These are phyloP conservation scores for Gentiana dahurica DNA, from an alignment of 257 asterid species.

Conservation along the genomic window DNA sequence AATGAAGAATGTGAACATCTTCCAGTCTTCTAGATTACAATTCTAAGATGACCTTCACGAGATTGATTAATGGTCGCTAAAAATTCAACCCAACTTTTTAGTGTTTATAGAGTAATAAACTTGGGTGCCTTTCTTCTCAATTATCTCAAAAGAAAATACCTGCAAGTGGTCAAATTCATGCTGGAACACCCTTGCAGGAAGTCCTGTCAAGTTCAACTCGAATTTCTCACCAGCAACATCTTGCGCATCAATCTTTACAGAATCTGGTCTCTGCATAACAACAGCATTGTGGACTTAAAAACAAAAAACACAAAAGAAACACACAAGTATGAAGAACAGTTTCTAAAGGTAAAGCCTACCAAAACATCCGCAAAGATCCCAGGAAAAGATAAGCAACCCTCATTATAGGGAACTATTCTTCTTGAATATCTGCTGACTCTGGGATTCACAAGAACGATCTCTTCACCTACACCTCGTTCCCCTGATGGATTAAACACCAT, in stretches of 20 bases:
- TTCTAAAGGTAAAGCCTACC: constrained; percentile 22
- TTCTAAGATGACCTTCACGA: too few species aligned
- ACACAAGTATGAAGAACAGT: background rate
- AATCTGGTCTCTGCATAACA: constrained; percentile 71
- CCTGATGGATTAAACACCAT: constrained; percentile 91
- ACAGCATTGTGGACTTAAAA: background rate
- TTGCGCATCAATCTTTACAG: constrained; percentile 71
- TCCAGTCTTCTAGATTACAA: too few species aligned
- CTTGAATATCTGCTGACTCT: constrained; percentile 50
- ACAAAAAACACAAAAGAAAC: background rate
- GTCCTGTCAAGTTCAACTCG: constrained; percentile 55
- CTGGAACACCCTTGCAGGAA: constrained; percentile 85
- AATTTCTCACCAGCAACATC: constrained; percentile 63
- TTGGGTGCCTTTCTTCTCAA: too few species aligned
- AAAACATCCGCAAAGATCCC: constrained; percentile 60
- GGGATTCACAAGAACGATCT: constrained; percentile 85
- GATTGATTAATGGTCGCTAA: too few species aligned
- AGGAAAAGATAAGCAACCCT: constrained; percentile 97
- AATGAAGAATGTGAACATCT: too few species aligned
- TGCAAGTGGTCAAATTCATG: constrained; percentile 89
- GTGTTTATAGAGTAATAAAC: too few species aligned
- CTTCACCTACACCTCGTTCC: constrained; percentile 84
- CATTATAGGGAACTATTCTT: constrained; percentile 54
- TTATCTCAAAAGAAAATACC: constrained; percentile 25
- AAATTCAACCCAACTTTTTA: too few species aligned